These are phyloP conservation scores for Suillus subalutaceus DNA, from an alignment of 768 basidiomycete species.

Conservation along the genomic window DNA sequence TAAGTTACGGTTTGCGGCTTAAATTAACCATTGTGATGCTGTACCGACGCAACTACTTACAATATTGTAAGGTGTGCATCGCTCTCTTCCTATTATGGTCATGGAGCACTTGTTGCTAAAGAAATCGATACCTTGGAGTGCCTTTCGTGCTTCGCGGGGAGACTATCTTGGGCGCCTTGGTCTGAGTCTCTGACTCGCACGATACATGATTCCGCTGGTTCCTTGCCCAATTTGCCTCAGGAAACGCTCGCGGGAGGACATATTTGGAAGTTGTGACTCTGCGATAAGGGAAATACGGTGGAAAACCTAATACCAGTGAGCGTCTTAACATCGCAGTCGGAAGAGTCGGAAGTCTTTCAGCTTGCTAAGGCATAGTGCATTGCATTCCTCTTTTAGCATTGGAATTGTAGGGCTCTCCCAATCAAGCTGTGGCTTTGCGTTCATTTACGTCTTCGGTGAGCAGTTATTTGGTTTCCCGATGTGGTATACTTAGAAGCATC, in stretches of 20 bases:
- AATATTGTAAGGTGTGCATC: not conserved
- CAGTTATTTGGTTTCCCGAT: slow-evolving; percentile 4
- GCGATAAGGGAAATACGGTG: slow-evolving; percentile 5
- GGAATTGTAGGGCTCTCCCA: not conserved
- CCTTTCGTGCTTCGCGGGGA: not conserved
- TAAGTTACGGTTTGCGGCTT: not conserved
- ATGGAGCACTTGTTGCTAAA: not conserved
- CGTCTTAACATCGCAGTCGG: slow-evolving; percentile 4
- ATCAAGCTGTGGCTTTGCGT: slow-evolving; percentile 4
- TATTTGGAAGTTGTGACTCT: slow-evolving; percentile 1
- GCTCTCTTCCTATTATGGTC: not conserved
- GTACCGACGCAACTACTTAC: not conserved
- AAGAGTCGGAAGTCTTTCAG: not conserved
- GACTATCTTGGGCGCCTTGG: not conserved
- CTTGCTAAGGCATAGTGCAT: not conserved
- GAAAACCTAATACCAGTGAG: not conserved
- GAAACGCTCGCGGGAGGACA: slow-evolving; percentile 6
- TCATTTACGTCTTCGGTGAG: slow-evolving; percentile 11
- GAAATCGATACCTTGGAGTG: not conserved
- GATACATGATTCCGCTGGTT: not conserved
- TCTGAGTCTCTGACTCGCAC: not conserved
- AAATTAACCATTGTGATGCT: slow-evolving; percentile 3
- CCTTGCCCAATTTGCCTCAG: not conserved
- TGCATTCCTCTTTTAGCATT: not conserved
- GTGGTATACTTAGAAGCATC: not conserved